Evolutionary conservation across 2,329 filamentous ascomycete species (phyloP), one percentile per base, ranked within the genome.

Genomic region (Fusarium chlamydosporum): DNA sequence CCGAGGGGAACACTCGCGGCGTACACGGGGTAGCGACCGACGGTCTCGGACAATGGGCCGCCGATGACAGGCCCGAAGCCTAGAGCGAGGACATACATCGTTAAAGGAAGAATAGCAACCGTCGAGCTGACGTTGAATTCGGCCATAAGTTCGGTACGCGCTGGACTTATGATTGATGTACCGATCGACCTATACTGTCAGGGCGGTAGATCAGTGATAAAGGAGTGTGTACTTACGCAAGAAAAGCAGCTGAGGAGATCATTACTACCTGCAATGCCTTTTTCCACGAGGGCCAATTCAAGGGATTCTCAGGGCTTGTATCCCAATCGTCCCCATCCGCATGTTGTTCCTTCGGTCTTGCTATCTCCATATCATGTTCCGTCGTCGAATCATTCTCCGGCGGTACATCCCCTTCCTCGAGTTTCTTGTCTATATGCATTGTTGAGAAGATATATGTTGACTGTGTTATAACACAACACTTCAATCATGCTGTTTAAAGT

Each of bases 41-140:
- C 77, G 0, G 81, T 84, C 72, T 91, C 89, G 48, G 85, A 88
- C 1, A 89, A 71, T 0, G 88, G 89, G 0, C 88, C 87, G 11
- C 85, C 85, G 15, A 89, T 65, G 50, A 90, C 77, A 8, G 89
- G 89, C 0, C 88, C 89, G 16, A 89, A 79, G 4, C 80, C 86
- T 0, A 91, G 81, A 1, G 88, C 88, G 11, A 90, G 76, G 7
- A 88, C 84, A 74, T 89, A 91, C 7, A 89, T 75, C 0, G 88
- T 84, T 1, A 91, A 75, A 0, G 86, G 85, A 0, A 91, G 77
- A n/a, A 91, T 79, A 1, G 88, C 85, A 9, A 83, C 81, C 2
- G 86, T 89, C 48, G 82, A 81, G 15, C 81, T 82, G 13, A 89
- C 81, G 43, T 81, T 68, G 74, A 91, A 91, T 8, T 86, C 80